Evolutionary conservation across 108 stramenopile species (phyloP), one percentile per base, ranked within the genome.

Genomic region (Skeletonema costatum): DNA sequence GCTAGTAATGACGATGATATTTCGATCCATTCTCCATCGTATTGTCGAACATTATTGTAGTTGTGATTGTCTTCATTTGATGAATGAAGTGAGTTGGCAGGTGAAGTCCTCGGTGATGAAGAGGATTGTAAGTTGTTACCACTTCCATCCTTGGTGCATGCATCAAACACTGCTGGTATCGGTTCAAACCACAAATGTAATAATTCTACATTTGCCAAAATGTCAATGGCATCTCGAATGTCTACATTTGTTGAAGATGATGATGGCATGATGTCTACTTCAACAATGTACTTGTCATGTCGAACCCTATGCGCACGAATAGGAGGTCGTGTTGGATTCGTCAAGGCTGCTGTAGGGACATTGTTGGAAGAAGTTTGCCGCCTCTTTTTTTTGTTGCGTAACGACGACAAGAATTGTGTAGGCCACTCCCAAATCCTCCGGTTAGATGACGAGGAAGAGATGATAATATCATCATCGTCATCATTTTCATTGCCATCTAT

Each of bases 21-120:
- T 70, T 90, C 89, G 62, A 92, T 85, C 92, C 92, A 92, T 85
- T 92, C 87, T 19, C 88, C 92, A 67, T 92, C 89, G 68, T 91
- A 87, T 67, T 86, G 78, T n/a, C 71, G 71, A 53, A 38, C 44
- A 44, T 51, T 56, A 10, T 51, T 21, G 17, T 51, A 4, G 17
- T 56, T 56, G 53, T n/a, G 9, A 56, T n/a, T 56, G 53, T 56
- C 10, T 10, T n/a, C 36, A 14, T 62, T 36, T 31, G 36, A 75
- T 33, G 71, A 71, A 14, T 33, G 25, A 25, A 56, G 19, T 6
- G 80, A 81, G 36, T 82, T 72, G 9, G 39, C 30, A 11, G 63
- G 66, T 56, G 71, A 29, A 31, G 61, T 65, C 33, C 17, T n/a
- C 10, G 59, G 56, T 48, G 73, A 42, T n/a, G 44, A 46, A n/a